Conservation (phyloP, 805 yeast species). For the Nakazawaea pomicola region DNA sequence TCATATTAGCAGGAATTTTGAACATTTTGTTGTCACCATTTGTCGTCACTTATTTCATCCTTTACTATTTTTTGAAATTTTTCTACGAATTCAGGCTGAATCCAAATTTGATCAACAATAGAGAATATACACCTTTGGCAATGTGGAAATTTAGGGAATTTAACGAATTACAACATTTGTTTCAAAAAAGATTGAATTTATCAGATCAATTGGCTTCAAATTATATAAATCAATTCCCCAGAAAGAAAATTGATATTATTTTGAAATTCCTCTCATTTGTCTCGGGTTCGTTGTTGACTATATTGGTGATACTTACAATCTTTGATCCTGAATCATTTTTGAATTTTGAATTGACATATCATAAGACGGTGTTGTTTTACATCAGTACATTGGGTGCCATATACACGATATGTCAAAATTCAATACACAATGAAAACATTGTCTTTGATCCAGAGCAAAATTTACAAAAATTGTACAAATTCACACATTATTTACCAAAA, state of each 20-base stretch:
- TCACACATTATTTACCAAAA: constrained; percentile 85
- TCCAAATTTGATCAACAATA: constrained; percentile 74
- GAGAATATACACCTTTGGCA: constrained; percentile 92
- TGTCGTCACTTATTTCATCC: constrained; percentile 73
- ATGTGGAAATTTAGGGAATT: constrained; percentile 94
- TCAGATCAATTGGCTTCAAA: constrained; percentile 77
- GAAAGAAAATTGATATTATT: constrained; percentile 55
- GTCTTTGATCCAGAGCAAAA: constrained; percentile 94
- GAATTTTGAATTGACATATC: constrained; percentile 81
- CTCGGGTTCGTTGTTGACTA: constrained; percentile 86
- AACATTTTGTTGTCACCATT: constrained; percentile 83
- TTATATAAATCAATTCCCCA: constrained; percentile 89
- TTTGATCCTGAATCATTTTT: constrained; percentile 89
- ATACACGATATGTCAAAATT: constrained; percentile 76
- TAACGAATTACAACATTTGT: constrained; percentile 88
- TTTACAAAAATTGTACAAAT: constrained; percentile 72
- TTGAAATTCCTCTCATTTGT: constrained; percentile 65
- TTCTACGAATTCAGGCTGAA: constrained; percentile 89
- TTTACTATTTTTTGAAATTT: constrained; percentile 82
- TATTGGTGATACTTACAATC: constrained; percentile 68
- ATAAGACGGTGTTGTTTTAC: constrained; percentile 78
- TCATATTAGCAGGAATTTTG: constrained; percentile 81
- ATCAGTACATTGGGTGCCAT: constrained; percentile 84
- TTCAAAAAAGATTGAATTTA: constrained; percentile 69
- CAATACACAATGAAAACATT: constrained; percentile 52